Conservation (phyloP, 257 asterid species). For the Ilex aquifolium region DNA sequence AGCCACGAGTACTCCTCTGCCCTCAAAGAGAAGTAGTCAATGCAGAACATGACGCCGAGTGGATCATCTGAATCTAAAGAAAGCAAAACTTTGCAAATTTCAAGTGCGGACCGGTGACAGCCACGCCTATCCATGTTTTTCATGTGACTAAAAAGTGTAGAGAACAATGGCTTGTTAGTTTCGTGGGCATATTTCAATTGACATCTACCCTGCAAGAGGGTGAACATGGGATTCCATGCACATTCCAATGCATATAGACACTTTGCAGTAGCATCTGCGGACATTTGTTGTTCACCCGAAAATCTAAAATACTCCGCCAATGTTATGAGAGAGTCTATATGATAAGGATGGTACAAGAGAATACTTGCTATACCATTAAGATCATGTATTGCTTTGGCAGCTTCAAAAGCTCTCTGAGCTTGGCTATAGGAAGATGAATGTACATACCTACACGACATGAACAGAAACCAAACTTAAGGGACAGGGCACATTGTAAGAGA, state of each 20-base stretch:
- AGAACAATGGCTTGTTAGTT: constrained; percentile 71
- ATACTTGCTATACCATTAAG: constrained; percentile 76
- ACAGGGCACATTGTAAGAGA: background rate
- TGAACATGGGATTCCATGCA: constrained; percentile 87
- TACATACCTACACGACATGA: constrained; percentile 42
- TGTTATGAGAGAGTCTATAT: constrained; percentile 74
- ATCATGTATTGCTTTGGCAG: constrained; percentile 82
- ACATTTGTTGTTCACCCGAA: constrained; percentile 90
- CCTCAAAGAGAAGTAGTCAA: constrained; percentile 81
- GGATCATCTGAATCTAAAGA: constrained; percentile 91
- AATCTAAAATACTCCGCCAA: constrained; percentile 86
- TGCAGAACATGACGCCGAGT: constrained; percentile 69
- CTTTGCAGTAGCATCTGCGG: constrained; percentile 75
- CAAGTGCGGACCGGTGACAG: constrained; percentile 92
- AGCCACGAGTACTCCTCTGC: constrained; percentile 84
- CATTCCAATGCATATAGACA: constrained; percentile 86
- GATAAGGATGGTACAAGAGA: constrained; percentile 78
- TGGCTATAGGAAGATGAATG: constrained; percentile 74
- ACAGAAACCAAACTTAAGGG: constrained; percentile 9
- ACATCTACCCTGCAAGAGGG: constrained; percentile 56
- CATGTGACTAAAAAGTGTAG: constrained; percentile 75
- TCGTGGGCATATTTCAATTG: constrained; percentile 66
- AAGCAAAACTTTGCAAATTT: constrained; percentile 81
- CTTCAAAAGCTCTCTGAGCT: constrained; percentile 83
- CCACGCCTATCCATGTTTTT: constrained; percentile 95